Conservation (phyloP, 495 filamentous ascomycete species). For the Penicillium malachiteum region DNA sequence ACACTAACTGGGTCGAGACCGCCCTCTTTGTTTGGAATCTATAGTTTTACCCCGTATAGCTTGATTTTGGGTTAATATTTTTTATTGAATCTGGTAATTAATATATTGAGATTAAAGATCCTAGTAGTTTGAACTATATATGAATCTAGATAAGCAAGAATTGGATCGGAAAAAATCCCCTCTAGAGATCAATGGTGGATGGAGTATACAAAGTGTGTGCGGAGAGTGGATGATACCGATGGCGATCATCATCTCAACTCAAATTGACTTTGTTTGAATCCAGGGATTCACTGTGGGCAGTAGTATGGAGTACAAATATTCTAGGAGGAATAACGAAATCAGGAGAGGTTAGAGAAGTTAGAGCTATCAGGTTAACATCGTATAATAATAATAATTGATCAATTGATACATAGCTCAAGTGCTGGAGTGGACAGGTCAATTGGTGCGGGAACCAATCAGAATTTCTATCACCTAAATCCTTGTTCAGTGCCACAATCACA, state of each 20-base stretch:
- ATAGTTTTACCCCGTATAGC: no score
- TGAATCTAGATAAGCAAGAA: not conserved
- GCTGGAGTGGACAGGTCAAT: not conserved
- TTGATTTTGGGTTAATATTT: no score
- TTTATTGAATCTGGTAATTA: no score
- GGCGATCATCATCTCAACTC: slow-evolving; percentile 23
- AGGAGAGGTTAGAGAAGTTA: no score
- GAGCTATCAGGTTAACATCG: no score
- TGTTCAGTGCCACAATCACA: no score
- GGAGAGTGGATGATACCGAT: slow-evolving; percentile 25
- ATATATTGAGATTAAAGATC: no score
- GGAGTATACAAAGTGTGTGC: not conserved
- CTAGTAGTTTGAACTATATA: no score
- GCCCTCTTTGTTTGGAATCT: slow-evolving; percentile 1
- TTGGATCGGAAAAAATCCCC: not conserved
- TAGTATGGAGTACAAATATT: not conserved
- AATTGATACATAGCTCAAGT: no score
- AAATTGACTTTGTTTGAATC: slow-evolving; percentile 11
- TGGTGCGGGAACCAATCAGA: not conserved
- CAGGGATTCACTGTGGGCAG: slow-evolving; percentile 7
- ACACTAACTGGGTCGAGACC: slow-evolving; percentile 4
- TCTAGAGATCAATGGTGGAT: no score
- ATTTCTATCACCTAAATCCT: not conserved
- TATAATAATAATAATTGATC: no score
- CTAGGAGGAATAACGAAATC: not conserved